Percentiles rank a stretch among this genome's conserved stretches.
Evolutionary conservation across 257 asterid species (phyloP).

Genomic region (Nicotiana undulata): DNA sequence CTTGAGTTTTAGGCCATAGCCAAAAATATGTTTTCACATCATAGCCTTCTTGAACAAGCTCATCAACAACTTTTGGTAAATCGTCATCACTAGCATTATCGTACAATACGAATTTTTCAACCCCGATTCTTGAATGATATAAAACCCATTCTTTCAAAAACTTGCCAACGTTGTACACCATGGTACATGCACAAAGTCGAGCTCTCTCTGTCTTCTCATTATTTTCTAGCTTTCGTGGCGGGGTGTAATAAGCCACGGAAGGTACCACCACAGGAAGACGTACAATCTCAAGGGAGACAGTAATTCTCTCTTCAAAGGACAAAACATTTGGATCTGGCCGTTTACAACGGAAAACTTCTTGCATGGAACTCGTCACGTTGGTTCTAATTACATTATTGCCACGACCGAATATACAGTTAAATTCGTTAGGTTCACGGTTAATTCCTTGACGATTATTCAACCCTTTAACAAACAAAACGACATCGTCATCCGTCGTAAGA

Average conservation of each 20-base stretch:
- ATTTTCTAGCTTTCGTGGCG: slow-evolving; percentile 34
- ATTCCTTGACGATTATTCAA: slow-evolving; percentile 56
- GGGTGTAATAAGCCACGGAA: slow-evolving; percentile 50
- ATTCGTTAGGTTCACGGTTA: slow-evolving; percentile 46
- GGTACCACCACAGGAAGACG: slow-evolving; percentile 52
- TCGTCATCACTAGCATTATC: slow-evolving; percentile 81
- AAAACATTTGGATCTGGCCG: slow-evolving; percentile 26
- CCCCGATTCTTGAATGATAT: slow-evolving; percentile 66
- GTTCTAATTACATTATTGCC: slow-evolving; percentile 41
- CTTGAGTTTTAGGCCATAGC: slow-evolving; percentile 90
- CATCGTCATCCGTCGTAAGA: slow-evolving; percentile 55
- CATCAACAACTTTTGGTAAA: slow-evolving; percentile 21
- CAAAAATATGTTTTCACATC: slow-evolving; percentile 45
- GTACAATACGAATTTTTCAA: slow-evolving; percentile 61
- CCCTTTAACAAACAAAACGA: slow-evolving; percentile 71
- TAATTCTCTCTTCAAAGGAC: slow-evolving; percentile 12
- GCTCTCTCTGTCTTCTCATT: slow-evolving; percentile 9
- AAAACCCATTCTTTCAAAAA: slow-evolving; percentile 64
- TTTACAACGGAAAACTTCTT: slow-evolving; percentile 82
- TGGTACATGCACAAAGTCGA: slow-evolving; percentile 69
- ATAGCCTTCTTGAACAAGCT: slow-evolving; percentile 40
- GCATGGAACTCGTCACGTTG: slow-evolving; percentile 55
- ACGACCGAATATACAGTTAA: slow-evolving; percentile 43
- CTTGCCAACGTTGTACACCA: slow-evolving; percentile 75
- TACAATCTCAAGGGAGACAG: slow-evolving; percentile 43